phyloP scores from a whole-genome alignment of 2,329 filamentous ascomycete genomes.

The Colletotrichum spaethianum region DNA sequence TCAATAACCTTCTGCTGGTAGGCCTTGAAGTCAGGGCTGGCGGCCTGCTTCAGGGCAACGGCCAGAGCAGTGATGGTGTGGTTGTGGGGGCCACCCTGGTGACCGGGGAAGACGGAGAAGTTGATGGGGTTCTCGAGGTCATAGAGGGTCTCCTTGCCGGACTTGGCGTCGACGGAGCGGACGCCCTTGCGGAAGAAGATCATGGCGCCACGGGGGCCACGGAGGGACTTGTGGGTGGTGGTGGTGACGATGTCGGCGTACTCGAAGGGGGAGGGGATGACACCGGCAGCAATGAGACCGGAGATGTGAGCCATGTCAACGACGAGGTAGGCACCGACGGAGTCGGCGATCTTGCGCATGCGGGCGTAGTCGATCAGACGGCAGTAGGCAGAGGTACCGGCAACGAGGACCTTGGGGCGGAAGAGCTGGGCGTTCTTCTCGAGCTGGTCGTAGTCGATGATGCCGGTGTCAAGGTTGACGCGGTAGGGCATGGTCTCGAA shows the following conservation, averaged over 20 bases:
- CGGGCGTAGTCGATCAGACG: slow-evolving; percentile 96
- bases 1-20: slow-evolving; percentile 94
- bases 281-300: slow-evolving; percentile 91
- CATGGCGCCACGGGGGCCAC: slow-evolving; percentile 98
- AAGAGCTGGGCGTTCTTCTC: slow-evolving; percentile 92
- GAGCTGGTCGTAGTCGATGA: slow-evolving; percentile 97
- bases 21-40: slow-evolving; percentile 88
- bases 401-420: slow-evolving; percentile 95
- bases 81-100: slow-evolving; percentile 99
- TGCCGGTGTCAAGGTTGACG: slow-evolving; percentile 88
- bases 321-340: slow-evolving; percentile 92
- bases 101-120: slow-evolving; percentile 98
- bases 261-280: slow-evolving; percentile 93
- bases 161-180: slow-evolving; percentile 89
- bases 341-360: slow-evolving; percentile 96
- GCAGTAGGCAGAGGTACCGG: slow-evolving; percentile 98
- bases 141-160: slow-evolving; percentile 90
- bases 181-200: slow-evolving; percentile 99
- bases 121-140: slow-evolving; percentile 98
- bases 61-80: slow-evolving; percentile 98
- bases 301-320: slow-evolving; percentile 99
- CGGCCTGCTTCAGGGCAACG: slow-evolving; percentile 95
- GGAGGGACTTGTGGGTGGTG: slow-evolving; percentile 98
- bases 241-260: slow-evolving; percentile 97
- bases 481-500: slow-evolving; percentile 99